phyloP scores from a whole-genome alignment of 208 protist species.

The Porcisia deanei region DNA sequence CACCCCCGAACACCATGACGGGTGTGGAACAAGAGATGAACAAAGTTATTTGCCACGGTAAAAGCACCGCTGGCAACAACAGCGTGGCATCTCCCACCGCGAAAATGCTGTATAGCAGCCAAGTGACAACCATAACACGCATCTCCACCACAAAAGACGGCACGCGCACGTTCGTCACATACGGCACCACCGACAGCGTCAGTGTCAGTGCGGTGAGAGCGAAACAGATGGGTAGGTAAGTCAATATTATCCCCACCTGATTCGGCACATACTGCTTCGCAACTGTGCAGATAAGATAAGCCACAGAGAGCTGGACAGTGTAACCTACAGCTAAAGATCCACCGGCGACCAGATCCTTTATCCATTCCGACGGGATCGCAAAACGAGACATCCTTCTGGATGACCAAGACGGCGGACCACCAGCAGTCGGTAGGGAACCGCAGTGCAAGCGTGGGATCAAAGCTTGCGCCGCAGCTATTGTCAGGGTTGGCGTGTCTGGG shows the following conservation, averaged over 20 bases:
- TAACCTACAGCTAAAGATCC: no score
- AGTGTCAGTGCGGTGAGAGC: conserved; percentile 31
- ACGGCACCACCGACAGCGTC: conserved; percentile 56
- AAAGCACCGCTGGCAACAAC: conserved; percentile 35
- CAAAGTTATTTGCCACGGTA: conserved; percentile 53
- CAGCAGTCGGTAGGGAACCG: no score
- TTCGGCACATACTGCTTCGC: conserved; percentile 35
- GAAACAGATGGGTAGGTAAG: conserved; percentile 36
- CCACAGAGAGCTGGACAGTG: not conserved
- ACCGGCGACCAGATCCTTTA: no score
- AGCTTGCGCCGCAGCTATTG: no score
- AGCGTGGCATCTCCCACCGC: conserved; percentile 30
- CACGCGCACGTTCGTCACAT: conserved; percentile 46
- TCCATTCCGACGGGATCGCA: no score
- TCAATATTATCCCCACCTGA: conserved; percentile 35
- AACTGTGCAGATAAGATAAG: not conserved
- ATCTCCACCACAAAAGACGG: conserved; percentile 36
- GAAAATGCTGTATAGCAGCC: conserved; percentile 47
- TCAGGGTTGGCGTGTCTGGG: no score
- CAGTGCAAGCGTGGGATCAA: no score
- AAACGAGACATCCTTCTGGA: no score
- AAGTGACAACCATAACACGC: conserved; percentile 49
- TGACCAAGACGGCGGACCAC: no score
- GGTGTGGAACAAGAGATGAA: conserved; percentile 25
- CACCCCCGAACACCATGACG: conserved; percentile 30